Base-by-base conservation (phyloP, 2,329 filamentous ascomycete genomes). In the Curvularia sp. region DNA sequence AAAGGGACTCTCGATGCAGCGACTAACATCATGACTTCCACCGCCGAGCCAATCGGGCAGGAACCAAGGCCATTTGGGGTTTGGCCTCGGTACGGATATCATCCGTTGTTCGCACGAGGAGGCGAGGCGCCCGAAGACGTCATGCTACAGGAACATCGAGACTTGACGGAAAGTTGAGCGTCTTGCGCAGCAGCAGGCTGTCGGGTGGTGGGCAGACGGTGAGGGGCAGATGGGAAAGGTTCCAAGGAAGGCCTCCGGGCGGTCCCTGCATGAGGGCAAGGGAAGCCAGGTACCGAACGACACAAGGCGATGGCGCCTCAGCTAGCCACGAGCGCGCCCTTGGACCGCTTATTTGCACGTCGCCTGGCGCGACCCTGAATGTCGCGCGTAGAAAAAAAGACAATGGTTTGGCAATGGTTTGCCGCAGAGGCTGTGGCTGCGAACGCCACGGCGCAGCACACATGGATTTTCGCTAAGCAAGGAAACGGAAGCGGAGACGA, bases 251-350 rank as follows among this genome's bases (percentile, higher is more conserved):
- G 57, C 59, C 53, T 55, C 54, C 53, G 42, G 33, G 41, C 49
- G 54, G 67, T 63, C 70, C 71, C 70, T 73, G 71, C 71, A 69
- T 69, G 58, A 60, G 56, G 52, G 65, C 44, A 61, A 55, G 49
- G 58, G 55, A 55, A 55, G 9, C 57, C 69, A 72, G 68, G 67
- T 58, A 72, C 70, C 65, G 59, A 33, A 50, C 53, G 47, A 55
- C 41, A 53, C 26, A 56, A 41, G 39, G 42, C 51, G 41, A 43
- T 50, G 46, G 52, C 55, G 55, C 41, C 54, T 63, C 65, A 68
- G 64, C 62, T 65, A 61, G 64, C 59, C 60, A 61, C 46, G 53
- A 43, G 39, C 46, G 39, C 53, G 51, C 53, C 61, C 62, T 57
- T 61, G 67, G 62, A 58, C 59, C 61, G 57, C 58, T 60, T 58